Evolutionary conservation across 169 alveolate genomes (phyloP), one percentile per base, ranked within the genome.

Genomic region (Cryptosporidium viatorum): DNA sequence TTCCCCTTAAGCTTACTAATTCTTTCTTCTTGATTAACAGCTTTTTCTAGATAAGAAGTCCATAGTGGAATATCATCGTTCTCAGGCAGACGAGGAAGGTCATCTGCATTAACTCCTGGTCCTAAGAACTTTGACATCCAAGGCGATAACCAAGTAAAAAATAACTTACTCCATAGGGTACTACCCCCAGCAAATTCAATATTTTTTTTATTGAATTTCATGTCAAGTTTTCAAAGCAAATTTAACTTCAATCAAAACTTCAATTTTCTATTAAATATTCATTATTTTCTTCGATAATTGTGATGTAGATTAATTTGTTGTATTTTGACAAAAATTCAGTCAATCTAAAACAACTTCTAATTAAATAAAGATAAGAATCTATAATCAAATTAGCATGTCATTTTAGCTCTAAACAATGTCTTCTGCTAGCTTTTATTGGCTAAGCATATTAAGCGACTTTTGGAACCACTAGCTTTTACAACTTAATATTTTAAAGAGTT

Each of bases 1-100:
- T 55, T 60, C 12, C 80, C 89, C 18, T 65, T 80, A 33, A 80
- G 55, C 14, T 80, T 62, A 39, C 89, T 80, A 41, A 37, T 60
- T 65, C 75, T 80, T 29, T 80, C 89, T 41, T 80, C 89, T n/a
- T 62, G 70, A 31, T 80, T 67, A 4, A 80, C 89, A 37, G 89
- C 89, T 5, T 23, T 65, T 48, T 80, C 89, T 23, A 80, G 33
- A 48, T 52, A 48, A 60, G 43, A 26, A 6, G 89, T 80, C 89
- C 89, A 80, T 26, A 43, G 6, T 21, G 65, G 8, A 43, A 80
- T 45, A 9, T 80, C 68, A 29, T 80, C 89, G 4, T 80, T 65
- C 7, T 62, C 51, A 18, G 89, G 89, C 4, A 80, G 75, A 59
- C 37, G 89, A n/a, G 75, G 89, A 6, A 80, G 70, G 18, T 80